Conservation (phyloP, 352 stramenopile species). For the Pythium sp. region DNA sequence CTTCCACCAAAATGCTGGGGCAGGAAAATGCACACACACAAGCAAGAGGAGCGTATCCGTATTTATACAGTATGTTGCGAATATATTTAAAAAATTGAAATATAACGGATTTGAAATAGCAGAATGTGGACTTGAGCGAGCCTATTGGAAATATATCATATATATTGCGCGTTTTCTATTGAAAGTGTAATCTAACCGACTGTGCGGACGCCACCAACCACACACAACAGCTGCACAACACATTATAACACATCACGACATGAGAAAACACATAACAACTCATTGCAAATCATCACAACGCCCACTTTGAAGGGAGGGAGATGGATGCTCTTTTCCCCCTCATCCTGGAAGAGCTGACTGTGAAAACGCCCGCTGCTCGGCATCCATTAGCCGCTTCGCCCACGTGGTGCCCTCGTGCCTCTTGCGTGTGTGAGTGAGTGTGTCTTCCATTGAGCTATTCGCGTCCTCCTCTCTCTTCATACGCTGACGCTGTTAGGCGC, state of each 20-base stretch:
- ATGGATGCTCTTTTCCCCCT: slow-evolving; percentile 8
- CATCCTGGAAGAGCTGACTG: neutral
- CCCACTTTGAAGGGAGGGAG: neutral
- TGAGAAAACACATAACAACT: no score
- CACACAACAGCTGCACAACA: neutral
- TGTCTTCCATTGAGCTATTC: neutral
- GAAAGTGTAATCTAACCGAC: neutral
- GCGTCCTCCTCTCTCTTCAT: neutral
- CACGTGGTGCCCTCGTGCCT: neutral
- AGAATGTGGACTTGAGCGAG: neutral
- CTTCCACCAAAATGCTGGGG: slow-evolving; percentile 7
- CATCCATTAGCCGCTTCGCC: neutral
- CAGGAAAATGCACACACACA: neutral
- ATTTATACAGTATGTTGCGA: neutral
- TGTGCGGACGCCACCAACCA: neutral
- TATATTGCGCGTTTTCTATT: neutral
- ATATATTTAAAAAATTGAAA: neutral
- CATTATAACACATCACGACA: no score
- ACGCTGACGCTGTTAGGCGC: neutral
- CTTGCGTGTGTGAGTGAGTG: neutral
- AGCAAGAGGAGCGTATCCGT: neutral
- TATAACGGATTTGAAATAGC: neutral
- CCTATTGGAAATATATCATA: neutral
- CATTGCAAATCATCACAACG: neutral
- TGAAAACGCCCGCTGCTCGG: neutral